A percentile compares a stretch with the other conserved stretches of the same genome.
Conservation (phyloP, 106 monocot genomes). For the Chionographis japonica region DNA sequence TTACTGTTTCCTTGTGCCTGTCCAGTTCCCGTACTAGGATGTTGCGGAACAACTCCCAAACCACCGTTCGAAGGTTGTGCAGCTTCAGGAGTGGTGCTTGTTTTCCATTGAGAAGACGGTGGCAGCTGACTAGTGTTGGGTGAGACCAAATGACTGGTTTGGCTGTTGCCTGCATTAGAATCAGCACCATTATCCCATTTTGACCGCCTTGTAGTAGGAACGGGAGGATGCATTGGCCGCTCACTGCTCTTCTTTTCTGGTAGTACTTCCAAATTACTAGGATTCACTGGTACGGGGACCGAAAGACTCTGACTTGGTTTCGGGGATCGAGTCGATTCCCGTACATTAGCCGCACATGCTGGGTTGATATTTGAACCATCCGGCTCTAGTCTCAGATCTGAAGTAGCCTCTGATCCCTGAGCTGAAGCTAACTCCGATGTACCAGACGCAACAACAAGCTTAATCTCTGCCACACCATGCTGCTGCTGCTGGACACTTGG, state of each 20-base stretch:
- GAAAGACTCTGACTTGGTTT: neutral
- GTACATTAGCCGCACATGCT: neutral
- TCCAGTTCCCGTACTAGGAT: neutral
- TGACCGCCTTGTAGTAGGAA: constrained; percentile 1
- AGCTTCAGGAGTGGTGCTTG: constrained; percentile 3
- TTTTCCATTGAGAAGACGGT: constrained; percentile 11
- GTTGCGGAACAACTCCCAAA: neutral
- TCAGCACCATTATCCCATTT: neutral
- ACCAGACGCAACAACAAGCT: neutral
- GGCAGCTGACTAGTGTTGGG: constrained; percentile 7
- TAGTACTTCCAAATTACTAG: constrained; percentile 2
- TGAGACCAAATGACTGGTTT: neutral
- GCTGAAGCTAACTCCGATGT: constrained; percentile 6
- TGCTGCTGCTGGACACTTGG: neutral
- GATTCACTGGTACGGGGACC: neutral
- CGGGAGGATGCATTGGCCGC: constrained; percentile 7
- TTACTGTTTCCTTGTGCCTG: constrained; percentile 13
- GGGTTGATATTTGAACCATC: neutral
- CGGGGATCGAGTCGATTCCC: neutral
- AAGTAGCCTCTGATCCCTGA: constrained; percentile 17
- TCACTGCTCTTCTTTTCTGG: neutral
- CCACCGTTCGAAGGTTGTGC: constrained; percentile 1
- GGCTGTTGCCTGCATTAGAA: constrained; percentile 3
- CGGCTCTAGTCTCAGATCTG: neutral
- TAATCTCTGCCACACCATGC: too few species aligned